Evolutionary conservation across 306 rosid species (phyloP), one percentile per base, ranked within the genome.

Genomic region (Gynostemma pentaphyllum): DNA sequence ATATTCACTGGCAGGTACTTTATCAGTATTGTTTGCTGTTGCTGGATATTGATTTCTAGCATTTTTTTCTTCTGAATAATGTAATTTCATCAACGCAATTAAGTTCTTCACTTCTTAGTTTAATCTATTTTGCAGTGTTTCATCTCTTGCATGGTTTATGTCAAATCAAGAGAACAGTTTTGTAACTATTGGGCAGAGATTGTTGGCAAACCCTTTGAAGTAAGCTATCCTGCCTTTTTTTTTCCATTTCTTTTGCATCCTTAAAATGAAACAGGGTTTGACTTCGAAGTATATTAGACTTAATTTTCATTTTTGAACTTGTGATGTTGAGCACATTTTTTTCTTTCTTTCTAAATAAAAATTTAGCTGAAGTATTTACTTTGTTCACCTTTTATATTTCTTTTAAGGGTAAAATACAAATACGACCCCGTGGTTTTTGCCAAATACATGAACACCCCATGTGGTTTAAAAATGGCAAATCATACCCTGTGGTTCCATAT

Each of bases 121-220:
- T 49, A 45, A 56, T 24, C 54, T 68, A 70, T 53, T 73, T 48
- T 82, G 84, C 87, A 88, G 98, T 92, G 98, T 92, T 70, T 92
- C 98, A 34, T 92, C 96, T 56, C 95, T 92, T 71, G 98, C 96
- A 3, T 88, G 96, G 98, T 92, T 92, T 71, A 92, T 92, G 98
- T 92, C 98, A 21, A 84, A 84, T 79, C 98, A 92, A 69, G 98
- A 92, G 80, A 73, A 67, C 57, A 86, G 98, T 81, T 92, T 92
- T 84, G 96, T 92, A 56, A 92, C 98, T 60, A 88, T 92, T 37
- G 98, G 94, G 66, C 98, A 92, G 79, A 84, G 98, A 78, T 74
- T 92, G 79, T 73, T 92, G 83, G 96, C 98, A 64, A 79, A 76
- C 70, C 98, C 98, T 67, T 69, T 92, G 56, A 92, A 80, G 98